A percentile compares a stretch with the other conserved stretches of the same genome.
phyloP scores from a whole-genome alignment of 305 asterid species.

The Salvia sclarea region DNA sequence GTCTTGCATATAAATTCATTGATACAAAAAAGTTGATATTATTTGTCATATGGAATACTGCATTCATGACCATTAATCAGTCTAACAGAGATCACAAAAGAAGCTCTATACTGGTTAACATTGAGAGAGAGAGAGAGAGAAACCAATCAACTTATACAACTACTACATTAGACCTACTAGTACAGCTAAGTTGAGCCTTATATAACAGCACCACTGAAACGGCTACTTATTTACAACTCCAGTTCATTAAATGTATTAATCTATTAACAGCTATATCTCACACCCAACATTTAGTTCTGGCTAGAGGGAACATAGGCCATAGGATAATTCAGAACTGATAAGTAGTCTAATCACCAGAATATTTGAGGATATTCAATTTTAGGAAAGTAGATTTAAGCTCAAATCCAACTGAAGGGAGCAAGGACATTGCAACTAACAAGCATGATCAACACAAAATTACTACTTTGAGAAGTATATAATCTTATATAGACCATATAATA shows the following conservation, averaged over 20 bases:
- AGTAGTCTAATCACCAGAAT: neutral
- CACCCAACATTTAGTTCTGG: constrained; percentile 8
- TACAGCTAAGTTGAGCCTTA: neutral
- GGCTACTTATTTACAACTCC: neutral
- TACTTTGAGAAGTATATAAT: constrained; percentile 5
- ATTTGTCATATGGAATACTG: neutral
- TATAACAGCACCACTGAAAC: neutral
- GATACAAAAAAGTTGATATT: neutral
- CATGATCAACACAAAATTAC: neutral
- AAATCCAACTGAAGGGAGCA: neutral
- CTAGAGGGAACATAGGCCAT: neutral
- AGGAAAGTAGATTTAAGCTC: neutral
- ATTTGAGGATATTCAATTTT: neutral
- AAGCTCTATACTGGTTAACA: neutral
- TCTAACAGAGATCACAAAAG: neutral
- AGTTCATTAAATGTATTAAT: constrained; percentile 1
- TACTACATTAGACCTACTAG: neutral
- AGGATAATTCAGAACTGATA: neutral
- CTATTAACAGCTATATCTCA: neutral
- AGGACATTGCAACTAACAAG: neutral
- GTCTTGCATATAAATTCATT: constrained; percentile 1
- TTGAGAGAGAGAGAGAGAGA: neutral
- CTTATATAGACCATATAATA: neutral
- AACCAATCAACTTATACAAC: neutral
- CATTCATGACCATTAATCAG: neutral